These are phyloP conservation scores for Glycine latifolia DNA, from an alignment of 306 rosid genomes.

Conservation along the genomic window DNA sequence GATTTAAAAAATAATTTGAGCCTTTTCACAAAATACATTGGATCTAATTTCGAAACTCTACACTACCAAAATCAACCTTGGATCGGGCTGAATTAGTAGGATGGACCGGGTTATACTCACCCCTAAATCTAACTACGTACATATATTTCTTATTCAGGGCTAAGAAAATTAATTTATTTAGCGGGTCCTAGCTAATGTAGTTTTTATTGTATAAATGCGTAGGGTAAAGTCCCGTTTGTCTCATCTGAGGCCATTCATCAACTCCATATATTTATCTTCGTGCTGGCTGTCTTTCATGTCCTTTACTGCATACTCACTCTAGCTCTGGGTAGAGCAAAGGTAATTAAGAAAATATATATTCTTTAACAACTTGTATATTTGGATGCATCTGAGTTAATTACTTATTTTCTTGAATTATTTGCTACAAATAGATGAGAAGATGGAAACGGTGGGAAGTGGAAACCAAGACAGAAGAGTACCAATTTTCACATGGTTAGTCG, in stretches of 20 bases:
- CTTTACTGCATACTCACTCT: slow-evolving; percentile 75
- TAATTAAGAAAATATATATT: background rate
- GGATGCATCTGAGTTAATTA: background rate
- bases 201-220: background rate
- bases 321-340: slow-evolving; percentile 80
- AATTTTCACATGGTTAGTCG: slow-evolving; percentile 1
- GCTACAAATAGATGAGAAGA: background rate
- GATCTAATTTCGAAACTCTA: too few relatives aligned
- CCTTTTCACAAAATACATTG: background rate
- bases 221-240: slow-evolving; percentile 27
- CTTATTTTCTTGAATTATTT: background rate
- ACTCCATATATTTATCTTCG: slow-evolving; percentile 85
- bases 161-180: background rate
- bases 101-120: too few relatives aligned
- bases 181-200: background rate
- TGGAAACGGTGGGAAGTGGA: slow-evolving; percentile 25
- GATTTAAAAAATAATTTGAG: too few relatives aligned
- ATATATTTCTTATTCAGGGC: too few relatives aligned
- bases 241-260: slow-evolving; percentile 47
- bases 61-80: background rate
- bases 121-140: background rate
- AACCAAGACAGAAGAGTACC: slow-evolving; percentile 2
- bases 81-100: too few relatives aligned
- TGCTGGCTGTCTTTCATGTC: slow-evolving; percentile 73
- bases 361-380: background rate